Conservation (phyloP, 495 filamentous ascomycete species). For the Xylaria flabelliformis region DNA sequence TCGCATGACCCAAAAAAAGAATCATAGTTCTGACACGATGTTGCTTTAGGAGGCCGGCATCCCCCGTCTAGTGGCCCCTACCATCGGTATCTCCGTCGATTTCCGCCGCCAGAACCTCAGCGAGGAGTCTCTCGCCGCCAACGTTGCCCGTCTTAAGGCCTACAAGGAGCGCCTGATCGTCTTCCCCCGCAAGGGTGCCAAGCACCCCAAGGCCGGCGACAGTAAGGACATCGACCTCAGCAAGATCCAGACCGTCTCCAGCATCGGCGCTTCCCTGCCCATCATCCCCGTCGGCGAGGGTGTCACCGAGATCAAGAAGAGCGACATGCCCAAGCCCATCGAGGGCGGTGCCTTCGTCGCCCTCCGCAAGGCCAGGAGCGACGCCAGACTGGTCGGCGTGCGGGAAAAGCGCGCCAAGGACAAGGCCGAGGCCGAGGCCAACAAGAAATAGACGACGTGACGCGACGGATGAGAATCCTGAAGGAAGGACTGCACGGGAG, state of each 20-base stretch:
- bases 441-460: constrained; percentile 78
- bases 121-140: constrained; percentile 87
- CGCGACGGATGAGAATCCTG: constrained; percentile 31
- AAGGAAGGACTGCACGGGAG: constrained; percentile 41
- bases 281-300: constrained; percentile 69
- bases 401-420: constrained; percentile 93
- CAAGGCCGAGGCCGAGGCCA: constrained; percentile 86
- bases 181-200: constrained; percentile 93
- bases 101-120: constrained; percentile 95
- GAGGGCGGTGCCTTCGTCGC: constrained; percentile 82
- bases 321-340: constrained; percentile 75
- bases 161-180: constrained; percentile 95
- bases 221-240: constrained; percentile 85
- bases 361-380: constrained; percentile 84
- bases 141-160: constrained; percentile 94
- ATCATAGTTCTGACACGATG: constrained; percentile 30
- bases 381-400: constrained; percentile 78
- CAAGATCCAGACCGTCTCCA: constrained; percentile 70
- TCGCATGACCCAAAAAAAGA: not conserved
- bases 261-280: constrained; percentile 66
- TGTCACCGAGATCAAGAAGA: constrained; percentile 80
- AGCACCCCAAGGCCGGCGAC: constrained; percentile 84
- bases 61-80: constrained; percentile 89
- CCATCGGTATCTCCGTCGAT: constrained; percentile 97
- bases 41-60: constrained; percentile 88